phyloP scores from a whole-genome alignment of 2,329 filamentous ascomycete genomes.

The Hypoxylon sp. region DNA sequence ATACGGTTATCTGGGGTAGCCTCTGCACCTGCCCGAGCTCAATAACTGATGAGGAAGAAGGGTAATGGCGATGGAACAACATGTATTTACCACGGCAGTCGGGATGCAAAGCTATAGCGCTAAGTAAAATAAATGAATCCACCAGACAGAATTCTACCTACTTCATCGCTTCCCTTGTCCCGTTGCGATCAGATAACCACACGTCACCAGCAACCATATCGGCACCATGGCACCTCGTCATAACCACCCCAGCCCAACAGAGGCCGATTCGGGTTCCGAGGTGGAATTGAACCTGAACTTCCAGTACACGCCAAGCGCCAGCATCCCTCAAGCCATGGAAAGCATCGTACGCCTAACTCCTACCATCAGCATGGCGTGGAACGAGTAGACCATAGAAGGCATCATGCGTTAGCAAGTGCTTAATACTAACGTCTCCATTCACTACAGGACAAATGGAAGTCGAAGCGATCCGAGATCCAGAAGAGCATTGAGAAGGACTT shows the following conservation, averaged over 20 bases:
- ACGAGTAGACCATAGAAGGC: neutral
- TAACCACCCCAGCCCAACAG: slow-evolving; percentile 32
- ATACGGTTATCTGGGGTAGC: neutral
- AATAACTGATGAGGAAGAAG: neutral
- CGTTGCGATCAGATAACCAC: neutral
- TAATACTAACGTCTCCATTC: slow-evolving; percentile 29
- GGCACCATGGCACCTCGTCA: slow-evolving; percentile 30
- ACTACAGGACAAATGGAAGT: slow-evolving; percentile 46
- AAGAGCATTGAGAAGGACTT: slow-evolving; percentile 42
- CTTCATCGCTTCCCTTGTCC: neutral
- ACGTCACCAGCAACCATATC: slow-evolving; percentile 3
- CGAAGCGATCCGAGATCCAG: slow-evolving; percentile 40
- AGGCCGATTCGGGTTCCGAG: slow-evolving; percentile 36
- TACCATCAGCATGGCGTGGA: neutral
- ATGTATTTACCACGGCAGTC: neutral
- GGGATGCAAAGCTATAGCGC: neutral
- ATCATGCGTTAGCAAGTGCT: neutral
- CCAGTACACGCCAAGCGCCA: slow-evolving; percentile 13
- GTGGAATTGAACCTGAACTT: slow-evolving; percentile 20
- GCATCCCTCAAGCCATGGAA: slow-evolving; percentile 44
- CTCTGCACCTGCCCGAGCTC: neutral
- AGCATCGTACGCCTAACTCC: slow-evolving; percentile 46
- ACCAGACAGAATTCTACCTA: neutral
- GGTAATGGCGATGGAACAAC: slow-evolving; percentile 12
- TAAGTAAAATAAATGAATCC: neutral